Evolutionary conservation across 768 basidiomycete species (phyloP), one percentile per base, ranked within the genome.

Genomic region (Phlegmacium glaucopus): DNA sequence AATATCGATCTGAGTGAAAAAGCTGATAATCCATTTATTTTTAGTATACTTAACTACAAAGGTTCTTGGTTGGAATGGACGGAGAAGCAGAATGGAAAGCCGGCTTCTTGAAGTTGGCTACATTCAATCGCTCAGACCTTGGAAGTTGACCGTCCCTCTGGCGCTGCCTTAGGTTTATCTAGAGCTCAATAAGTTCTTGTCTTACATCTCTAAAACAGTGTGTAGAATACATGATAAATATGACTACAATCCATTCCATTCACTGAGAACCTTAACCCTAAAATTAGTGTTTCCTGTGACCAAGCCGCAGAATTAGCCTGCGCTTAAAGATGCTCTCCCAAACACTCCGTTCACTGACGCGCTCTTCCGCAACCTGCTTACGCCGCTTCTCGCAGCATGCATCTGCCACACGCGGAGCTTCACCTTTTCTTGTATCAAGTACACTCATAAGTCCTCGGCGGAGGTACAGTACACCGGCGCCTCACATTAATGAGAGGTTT

Each of bases 31-130:
- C 22, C 22, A 22, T 38, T 27, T 43, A 42, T 16, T 17, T n/a
- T 4, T 40, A 85, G 83, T 45, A 60, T 83, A 41, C 63, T 81
- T 48, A 94, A 93, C 59, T 95, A 92, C 63, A 79, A 78, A 54
- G 92, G 92, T 8, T 90, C 88, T 15, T 95, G 90, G 90, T 64
- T 90, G 44, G 89, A 94, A 55, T 95, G 92, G 92, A 76, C 79
- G 10, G 71, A 70, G 61, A 82, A 70, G 53, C 72, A 72, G 58
- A 74, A 58, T 52, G 70, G 66, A 41, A 67, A 66, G 32, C 39
- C 36, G 46, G 30, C n/a, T n/a, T 28, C 29, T 46, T 51, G 16
- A 29, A 34, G 13, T 36, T 16, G 42, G 37, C 25, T 17, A 22
- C 5, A 22, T 22, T 22, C 22, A 22, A 22, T 22, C 5, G 22